These are phyloP conservation scores for Cercophora samala DNA, from an alignment of 495 filamentous ascomycete species.

Conservation along the genomic window DNA sequence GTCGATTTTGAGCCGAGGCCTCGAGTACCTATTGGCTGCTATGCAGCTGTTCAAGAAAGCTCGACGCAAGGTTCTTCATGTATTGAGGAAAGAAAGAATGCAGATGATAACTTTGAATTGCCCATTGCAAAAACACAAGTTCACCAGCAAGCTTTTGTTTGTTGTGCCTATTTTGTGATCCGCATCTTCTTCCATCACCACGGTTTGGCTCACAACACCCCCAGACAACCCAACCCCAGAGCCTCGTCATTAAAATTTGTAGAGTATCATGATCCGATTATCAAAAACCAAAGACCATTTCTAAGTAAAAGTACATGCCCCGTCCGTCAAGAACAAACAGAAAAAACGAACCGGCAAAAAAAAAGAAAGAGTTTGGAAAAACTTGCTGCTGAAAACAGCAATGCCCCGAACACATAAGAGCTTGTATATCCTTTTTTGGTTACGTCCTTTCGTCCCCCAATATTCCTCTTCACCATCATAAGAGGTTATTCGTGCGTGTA, in stretches of 20 bases:
- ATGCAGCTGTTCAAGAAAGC: no score
- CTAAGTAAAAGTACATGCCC: background rate
- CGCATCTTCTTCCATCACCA: background rate
- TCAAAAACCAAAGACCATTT: background rate
- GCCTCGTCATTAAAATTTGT: background rate
- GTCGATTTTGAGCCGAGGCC: no score
- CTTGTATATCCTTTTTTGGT: background rate
- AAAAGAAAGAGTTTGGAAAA: background rate
- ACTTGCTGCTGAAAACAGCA: background rate
- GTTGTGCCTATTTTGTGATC: background rate
- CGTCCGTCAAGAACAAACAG: background rate
- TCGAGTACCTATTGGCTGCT: no score
- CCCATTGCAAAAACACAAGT: no score
- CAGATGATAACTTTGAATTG: no score
- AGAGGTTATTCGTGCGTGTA: background rate
- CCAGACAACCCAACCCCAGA: background rate
- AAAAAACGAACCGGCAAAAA: background rate
- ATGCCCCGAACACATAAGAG: background rate
- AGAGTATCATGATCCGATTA: background rate
- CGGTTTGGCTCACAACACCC: background rate
- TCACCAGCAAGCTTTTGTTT: no score
- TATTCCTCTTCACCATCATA: background rate
- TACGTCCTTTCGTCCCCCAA: background rate
- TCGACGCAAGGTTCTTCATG: no score
- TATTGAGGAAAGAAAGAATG: no score